Evolutionary conservation across 2,329 filamentous ascomycete genomes (phyloP), one percentile per base, ranked within the genome.

Genomic region (Fusarium sambucinum): DNA sequence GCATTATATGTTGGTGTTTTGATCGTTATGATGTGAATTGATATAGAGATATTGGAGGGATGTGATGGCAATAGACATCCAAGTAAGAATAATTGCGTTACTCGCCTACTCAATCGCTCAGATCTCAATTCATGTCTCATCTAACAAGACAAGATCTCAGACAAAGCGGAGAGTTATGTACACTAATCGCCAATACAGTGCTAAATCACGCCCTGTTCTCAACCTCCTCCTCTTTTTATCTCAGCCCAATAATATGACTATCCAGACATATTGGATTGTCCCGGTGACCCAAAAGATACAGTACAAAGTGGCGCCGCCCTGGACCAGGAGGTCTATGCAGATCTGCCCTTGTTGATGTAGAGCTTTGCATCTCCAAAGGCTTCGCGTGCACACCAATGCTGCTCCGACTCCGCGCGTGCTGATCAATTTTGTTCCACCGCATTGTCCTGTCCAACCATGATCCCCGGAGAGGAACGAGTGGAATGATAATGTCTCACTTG

Each of bases 341-440:
- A 42, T 41, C 45, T 38, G 55, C 55, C 38, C 45, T 51, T 53
- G n/a, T 54, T 29, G 9, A 46, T 46, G 40, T n/a, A 25, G 17
- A 42, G 40, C 40, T 30, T 25, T 51, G 35, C n/a, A 45, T 45
- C 27, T 16, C 21, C 25, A 23, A 42, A 16, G 45, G 45, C 30
- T 25, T 48, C 45, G 45, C 6, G 21, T 35, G 14, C 45, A 48
- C 45, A 48, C 33, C 33, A 14, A n/a, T 30, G 7, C 54, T 44
- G 46, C 42, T 50, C 60, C 33, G 47, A 8, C 30, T 44, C 35
- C 46, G 21, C 68, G 65, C 35, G 19, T 52, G 63, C 48, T 70
- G 69, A 71, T 72, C 70, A 50, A 41, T 63, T 59, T 59, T 57
- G 53, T 66, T 66, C 59, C 64, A 71, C 69, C 45, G 46, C 60